phyloP scores from a whole-genome alignment of 2,329 filamentous ascomycete genomes.

The Pezicula rhizophila region DNA sequence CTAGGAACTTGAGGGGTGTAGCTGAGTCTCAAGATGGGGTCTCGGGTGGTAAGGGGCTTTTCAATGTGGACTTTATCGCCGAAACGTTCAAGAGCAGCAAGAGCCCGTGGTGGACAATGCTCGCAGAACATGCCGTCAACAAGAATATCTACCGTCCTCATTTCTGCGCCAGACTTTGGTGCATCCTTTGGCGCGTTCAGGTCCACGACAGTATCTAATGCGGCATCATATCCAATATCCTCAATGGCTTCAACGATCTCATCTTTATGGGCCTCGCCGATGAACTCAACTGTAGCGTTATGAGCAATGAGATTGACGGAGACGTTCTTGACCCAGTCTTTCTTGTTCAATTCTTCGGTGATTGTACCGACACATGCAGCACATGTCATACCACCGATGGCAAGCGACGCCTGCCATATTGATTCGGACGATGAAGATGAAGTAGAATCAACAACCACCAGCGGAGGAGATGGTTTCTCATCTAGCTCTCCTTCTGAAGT shows the following conservation, averaged over 20 bases:
- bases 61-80: slow-evolving; percentile 42
- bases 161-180: slow-evolving; percentile 24
- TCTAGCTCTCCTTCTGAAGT: slow-evolving; percentile 1
- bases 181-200: slow-evolving; percentile 19
- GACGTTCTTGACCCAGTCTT: slow-evolving; percentile 41
- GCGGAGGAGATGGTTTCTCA: slow-evolving; percentile 5
- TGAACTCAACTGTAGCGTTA: slow-evolving; percentile 42
- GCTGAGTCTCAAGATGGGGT: slow-evolving; percentile 62
- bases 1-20: slow-evolving; percentile 63
- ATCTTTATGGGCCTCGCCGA: slow-evolving; percentile 36
- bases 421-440: slow-evolving; percentile 21
- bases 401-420: slow-evolving; percentile 43
- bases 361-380: slow-evolving; percentile 45
- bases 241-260: slow-evolving; percentile 44
- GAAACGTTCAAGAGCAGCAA: slow-evolving; percentile 47
- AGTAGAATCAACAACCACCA: slow-evolving; percentile 31
- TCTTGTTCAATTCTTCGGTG: slow-evolving; percentile 38
- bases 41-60: slow-evolving; percentile 47
- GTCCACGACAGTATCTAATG: slow-evolving; percentile 39
- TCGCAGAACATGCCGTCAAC: slow-evolving; percentile 71
- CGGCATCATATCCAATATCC: slow-evolving; percentile 60
- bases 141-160: slow-evolving; percentile 54
- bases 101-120: slow-evolving; percentile 59
- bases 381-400: slow-evolving; percentile 53
- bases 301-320: slow-evolving; percentile 47